Evolutionary conservation across 2,329 filamentous ascomycete species (phyloP).

Genomic region (Fusarium luffae): DNA sequence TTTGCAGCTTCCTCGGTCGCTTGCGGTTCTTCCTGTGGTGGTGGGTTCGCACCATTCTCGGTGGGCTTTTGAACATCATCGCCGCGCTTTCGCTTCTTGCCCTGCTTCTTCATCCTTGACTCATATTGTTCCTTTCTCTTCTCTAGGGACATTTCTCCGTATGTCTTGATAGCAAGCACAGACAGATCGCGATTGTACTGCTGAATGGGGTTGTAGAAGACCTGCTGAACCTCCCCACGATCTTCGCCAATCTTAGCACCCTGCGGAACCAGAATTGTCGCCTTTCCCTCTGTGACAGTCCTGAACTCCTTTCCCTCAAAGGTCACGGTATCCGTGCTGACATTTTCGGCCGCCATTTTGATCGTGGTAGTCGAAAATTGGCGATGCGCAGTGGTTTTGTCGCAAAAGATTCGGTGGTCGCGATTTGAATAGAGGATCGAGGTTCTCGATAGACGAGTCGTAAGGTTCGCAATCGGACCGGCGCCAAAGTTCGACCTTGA

Average conservation of each 20-base stretch:
- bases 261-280: conserved; percentile 66
- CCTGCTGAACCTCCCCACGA: conserved; percentile 74
- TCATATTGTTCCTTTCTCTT: conserved; percentile 57
- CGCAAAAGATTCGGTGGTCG: conserved; percentile 4
- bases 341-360: conserved; percentile 38
- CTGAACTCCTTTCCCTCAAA: conserved; percentile 61
- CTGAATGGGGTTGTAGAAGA: conserved; percentile 99
- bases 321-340: conserved; percentile 42
- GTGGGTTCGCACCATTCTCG: conserved; percentile 13
- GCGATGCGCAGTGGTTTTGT: conserved; percentile 13
- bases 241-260: conserved; percentile 59
- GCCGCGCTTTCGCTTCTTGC: conserved; percentile 61
- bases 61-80: conserved; percentile 47
- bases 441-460: conserved; percentile 1
- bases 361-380: conserved; percentile 34
- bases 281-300: conserved; percentile 66
- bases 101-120: conserved; percentile 54
- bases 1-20: conserved; percentile 27
- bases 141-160: conserved; percentile 74
- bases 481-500: conserved; percentile 34
- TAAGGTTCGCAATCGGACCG: conserved; percentile 14
- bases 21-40: conserved; percentile 24
- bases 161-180: conserved; percentile 90
- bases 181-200: conserved; percentile 98
- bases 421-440: not conserved